Evolutionary conservation across 192 early-diverging fungal genomes (phyloP).

Genomic region (Coemansia asiatica): DNA sequence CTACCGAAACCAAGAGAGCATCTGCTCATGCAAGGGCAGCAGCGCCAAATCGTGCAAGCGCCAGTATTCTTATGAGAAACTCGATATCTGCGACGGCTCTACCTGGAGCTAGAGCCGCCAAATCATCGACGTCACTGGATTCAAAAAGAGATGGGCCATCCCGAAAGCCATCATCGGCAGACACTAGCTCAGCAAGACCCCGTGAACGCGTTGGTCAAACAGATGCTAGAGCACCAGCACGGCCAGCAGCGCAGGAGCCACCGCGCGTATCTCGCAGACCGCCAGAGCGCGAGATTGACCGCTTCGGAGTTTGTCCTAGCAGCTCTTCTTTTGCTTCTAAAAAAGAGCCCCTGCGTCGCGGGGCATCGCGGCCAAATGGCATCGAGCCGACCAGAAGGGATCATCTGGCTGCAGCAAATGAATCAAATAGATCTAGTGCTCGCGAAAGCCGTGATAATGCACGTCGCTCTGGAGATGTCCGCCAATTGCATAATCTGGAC

Average conservation of each 20-base stretch:
- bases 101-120: background rate
- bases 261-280: conserved; percentile 10
- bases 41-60: background rate
- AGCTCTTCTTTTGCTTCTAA: background rate
- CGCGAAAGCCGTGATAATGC: background rate
- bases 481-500: background rate
- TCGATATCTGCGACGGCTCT: background rate
- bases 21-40: background rate
- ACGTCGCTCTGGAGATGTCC: background rate
- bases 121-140: background rate
- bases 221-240: background rate
- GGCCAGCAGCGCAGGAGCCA: background rate
- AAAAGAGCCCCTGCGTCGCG: background rate
- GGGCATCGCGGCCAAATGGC: background rate
- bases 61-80: background rate
- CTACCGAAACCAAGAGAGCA: background rate
- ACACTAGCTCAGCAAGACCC: background rate
- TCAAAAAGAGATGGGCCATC: background rate
- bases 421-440: background rate
- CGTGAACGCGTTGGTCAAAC: background rate
- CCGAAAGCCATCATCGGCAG: background rate
- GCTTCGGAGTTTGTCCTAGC: conserved; percentile 35
- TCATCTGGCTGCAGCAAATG: background rate
- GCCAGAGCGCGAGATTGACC: conserved; percentile 45
- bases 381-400: background rate